Evolutionary conservation across 1,284 basidiomycete genomes (phyloP).

Genomic region (Malassezia nana): DNA sequence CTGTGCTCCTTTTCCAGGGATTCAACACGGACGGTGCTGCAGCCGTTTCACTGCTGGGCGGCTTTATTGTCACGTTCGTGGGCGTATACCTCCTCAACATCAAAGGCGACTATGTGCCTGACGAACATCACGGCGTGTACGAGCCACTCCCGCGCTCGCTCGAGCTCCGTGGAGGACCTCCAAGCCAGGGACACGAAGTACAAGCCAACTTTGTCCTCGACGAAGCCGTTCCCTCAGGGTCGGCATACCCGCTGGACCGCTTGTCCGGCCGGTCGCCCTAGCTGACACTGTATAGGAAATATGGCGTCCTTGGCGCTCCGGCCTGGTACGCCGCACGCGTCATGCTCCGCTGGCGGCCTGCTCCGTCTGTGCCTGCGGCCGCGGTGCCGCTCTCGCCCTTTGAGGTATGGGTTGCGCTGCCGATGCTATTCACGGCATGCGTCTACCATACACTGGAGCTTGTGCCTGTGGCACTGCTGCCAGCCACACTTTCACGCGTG

Average conservation of each 20-base stretch:
- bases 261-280: background rate
- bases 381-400: background rate
- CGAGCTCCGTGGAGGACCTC: background rate
- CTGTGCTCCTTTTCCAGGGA: constrained; percentile 89
- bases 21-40: constrained; percentile 81
- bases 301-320: background rate
- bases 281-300: background rate
- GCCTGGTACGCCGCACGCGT: background rate
- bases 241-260: background rate
- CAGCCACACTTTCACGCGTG: background rate
- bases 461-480: constrained; percentile 5
- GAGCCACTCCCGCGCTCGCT: background rate
- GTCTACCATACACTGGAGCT: constrained; percentile 5
- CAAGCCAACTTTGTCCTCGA: background rate
- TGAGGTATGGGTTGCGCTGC: constrained; percentile 5
- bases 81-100: constrained; percentile 47
- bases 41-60: constrained; percentile 43
- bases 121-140: background rate
- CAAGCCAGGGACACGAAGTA: background rate
- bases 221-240: background rate
- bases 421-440: background rate
- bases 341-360: background rate
- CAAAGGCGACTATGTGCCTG: constrained; percentile 18
- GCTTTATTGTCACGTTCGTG: constrained; percentile 46
- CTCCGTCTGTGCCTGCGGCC: background rate